phyloP scores from a whole-genome alignment of 441 rosid genomes.

The Pelargonium fulgidum region DNA sequence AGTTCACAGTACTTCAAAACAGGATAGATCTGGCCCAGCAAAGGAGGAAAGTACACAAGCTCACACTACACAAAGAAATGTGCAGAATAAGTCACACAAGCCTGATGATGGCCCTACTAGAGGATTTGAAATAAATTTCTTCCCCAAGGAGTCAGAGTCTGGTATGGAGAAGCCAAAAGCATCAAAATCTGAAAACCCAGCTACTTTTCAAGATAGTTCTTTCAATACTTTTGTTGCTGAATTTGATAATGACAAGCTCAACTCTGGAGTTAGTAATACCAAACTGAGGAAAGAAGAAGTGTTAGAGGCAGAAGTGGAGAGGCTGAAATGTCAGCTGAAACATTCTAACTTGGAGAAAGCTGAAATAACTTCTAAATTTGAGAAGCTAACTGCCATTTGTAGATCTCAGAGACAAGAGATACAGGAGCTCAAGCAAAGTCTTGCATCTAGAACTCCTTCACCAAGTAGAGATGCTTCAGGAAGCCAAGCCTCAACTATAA shows the following conservation, averaged over 20 bases:
- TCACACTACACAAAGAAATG: conserved; percentile 33
- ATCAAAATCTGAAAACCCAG: conserved; percentile 31
- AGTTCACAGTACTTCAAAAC: conserved; percentile 33
- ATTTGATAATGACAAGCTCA: conserved; percentile 63
- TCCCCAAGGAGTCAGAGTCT: conserved; percentile 34
- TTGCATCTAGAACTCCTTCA: conserved; percentile 54
- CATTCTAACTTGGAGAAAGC: conserved; percentile 61
- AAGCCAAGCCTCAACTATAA: conserved; percentile 39
- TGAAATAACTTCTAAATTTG: conserved; percentile 71
- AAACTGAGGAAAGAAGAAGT: conserved; percentile 44
- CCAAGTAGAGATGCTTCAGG: conserved; percentile 42
- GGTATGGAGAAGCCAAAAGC: conserved; percentile 38
- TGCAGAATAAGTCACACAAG: conserved; percentile 25
- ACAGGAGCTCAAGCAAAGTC: conserved; percentile 83
- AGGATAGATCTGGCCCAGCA: conserved; percentile 38
- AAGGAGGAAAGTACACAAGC: conserved; percentile 40
- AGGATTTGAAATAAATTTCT: conserved; percentile 47
- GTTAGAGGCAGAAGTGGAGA: conserved; percentile 57
- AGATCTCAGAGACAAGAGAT: conserved; percentile 91
- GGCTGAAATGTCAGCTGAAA: conserved; percentile 67
- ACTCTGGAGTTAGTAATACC: conserved; percentile 26
- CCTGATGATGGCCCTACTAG: conserved; percentile 36
- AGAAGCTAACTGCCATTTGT: conserved; percentile 87
- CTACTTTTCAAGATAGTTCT: conserved; percentile 44
- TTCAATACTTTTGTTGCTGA: conserved; percentile 77